These are phyloP conservation scores for Sicyos baderoa DNA, from an alignment of 306 rosid species.

Conservation along the genomic window DNA sequence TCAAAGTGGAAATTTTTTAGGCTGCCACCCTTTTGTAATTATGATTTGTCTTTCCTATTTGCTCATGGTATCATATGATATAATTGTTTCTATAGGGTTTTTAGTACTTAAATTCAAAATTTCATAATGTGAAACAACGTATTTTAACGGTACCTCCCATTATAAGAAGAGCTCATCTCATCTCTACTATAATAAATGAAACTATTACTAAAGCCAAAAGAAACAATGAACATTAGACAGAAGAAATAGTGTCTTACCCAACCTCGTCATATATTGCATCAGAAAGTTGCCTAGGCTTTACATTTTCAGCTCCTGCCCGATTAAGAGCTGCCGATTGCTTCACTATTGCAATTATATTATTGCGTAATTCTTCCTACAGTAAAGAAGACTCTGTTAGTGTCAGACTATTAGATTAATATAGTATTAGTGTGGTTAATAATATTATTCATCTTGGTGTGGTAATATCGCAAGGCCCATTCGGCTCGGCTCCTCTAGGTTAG, in stretches of 20 bases:
- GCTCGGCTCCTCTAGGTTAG: no score
- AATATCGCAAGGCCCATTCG: no score
- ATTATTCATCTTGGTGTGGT: no score
- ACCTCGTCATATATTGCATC: slow-evolving; percentile 75
- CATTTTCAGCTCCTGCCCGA: slow-evolving; percentile 63
- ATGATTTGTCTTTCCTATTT: no score
- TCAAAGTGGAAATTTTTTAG: neutral
- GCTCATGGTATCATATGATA: no score
- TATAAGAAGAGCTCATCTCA: neutral
- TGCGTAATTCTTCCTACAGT: slow-evolving; percentile 62
- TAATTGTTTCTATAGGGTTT: no score
- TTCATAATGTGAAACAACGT: neutral
- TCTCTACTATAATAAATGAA: neutral
- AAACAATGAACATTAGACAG: neutral
- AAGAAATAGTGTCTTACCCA: slow-evolving; percentile 39
- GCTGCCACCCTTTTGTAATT: no score
- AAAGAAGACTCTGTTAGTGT: neutral
- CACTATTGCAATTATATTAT: slow-evolving; percentile 44
- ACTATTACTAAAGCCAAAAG: neutral
- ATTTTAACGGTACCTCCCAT: neutral
- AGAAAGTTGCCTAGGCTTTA: slow-evolving; percentile 89
- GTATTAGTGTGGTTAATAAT: no score
- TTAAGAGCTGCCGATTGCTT: slow-evolving; percentile 58
- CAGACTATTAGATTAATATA: no score
- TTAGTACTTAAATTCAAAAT: no score